These are phyloP conservation scores for Sporobolomyces pararoseus DNA, from an alignment of 768 basidiomycete genomes.

Conservation along the genomic window DNA sequence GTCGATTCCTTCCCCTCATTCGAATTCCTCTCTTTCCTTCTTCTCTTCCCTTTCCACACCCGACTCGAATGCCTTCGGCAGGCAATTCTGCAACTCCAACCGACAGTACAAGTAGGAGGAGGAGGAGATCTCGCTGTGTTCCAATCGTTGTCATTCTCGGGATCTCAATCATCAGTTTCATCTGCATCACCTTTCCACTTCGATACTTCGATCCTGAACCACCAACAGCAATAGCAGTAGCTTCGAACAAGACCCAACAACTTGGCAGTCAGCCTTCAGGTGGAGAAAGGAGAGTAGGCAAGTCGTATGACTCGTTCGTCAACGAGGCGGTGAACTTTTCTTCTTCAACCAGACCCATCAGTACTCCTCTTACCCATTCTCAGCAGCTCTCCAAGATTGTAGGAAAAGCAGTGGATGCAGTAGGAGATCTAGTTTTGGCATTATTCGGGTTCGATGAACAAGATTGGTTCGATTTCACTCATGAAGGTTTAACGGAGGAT, in stretches of 20 bases:
- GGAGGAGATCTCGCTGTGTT: not conserved
- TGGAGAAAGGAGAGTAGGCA: not conserved
- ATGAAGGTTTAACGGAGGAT: not conserved
- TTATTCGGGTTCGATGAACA: slow-evolving; percentile 30
- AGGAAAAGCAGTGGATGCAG: not conserved
- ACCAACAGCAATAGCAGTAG: no score
- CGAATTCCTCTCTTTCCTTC: no score
- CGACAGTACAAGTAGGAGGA: not conserved
- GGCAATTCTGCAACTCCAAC: not conserved
- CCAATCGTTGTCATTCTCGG: not conserved
- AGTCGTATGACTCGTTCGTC: not conserved
- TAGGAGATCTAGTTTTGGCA: slow-evolving; percentile 26
- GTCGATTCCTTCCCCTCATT: no score
- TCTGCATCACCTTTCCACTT: not conserved
- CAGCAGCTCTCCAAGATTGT: no score
- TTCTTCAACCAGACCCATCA: no score
- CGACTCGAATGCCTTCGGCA: not conserved
- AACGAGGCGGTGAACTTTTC: no score
- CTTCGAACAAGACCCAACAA: no score
- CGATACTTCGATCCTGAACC: not conserved
- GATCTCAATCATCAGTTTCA: not conserved
- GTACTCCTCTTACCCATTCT: no score
- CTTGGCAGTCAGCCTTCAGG: no score
- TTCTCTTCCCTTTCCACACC: not conserved
- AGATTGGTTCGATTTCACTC: slow-evolving; percentile 10